Evolutionary conservation across 805 yeast genomes (phyloP), one percentile per base, ranked within the genome.

Genomic region (Saturnispora mendoncae): DNA sequence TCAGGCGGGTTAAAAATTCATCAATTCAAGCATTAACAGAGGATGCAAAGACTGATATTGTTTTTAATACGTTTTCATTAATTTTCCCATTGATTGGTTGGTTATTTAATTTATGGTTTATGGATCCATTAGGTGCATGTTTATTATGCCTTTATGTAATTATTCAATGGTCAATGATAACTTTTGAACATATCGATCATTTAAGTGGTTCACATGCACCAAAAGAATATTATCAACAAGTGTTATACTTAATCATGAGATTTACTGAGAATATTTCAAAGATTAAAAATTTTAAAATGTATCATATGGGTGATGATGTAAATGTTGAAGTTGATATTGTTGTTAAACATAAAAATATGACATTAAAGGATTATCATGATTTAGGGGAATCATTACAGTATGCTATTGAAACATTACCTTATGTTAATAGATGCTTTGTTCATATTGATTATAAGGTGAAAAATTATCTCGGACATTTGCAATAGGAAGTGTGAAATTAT

Each of bases 381-480:
- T 66, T 84, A 27, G 94, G 85, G 3, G 94, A 83, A 57, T 79
- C 88, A 0, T 61, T 84, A 34, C 94, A 84, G 58, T 84, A 82
- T 53, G 83, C 92, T 1, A 67, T 84, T 20, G 94, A 84, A 49
- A 76, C 87, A 0, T 62, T 84, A 45, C 87, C 90, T 0, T 72
- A 67, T 57, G 87, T 84, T 2, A 90, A 84, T 54, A 65, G 94
- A 39, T 86, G 88, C 2, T 84, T 79, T 66, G 92, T 84, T 14
- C 94, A 84, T 55, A 68, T 83, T 25, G 94, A 84, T 51, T 78
- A 77, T 45, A 57, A 58, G 33, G 68, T 58, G 14, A 56, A 59
- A 10, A 67, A 67, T 45, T 66, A 52, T 49, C 50, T 49, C 12
- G 38, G 38, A 7, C 38, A 35, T 35, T 25, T 35, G 31, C 30